Evolutionary conservation across 345 rosid species (phyloP), one percentile per base, ranked within the genome.

Genomic region (Citrus unshiu): DNA sequence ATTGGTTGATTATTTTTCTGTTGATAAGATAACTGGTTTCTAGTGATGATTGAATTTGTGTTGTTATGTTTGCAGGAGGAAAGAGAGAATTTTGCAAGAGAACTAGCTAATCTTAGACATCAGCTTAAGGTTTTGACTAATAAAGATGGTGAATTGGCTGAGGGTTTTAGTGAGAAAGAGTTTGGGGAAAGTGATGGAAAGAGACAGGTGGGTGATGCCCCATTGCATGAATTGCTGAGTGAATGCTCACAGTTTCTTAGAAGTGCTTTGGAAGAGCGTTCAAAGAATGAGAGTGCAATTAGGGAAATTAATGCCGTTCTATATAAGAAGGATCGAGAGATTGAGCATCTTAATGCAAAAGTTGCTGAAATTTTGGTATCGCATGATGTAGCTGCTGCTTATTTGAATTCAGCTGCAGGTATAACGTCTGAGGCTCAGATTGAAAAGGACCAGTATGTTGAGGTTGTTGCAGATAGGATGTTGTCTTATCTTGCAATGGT

Each of bases 401-500:
- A 80, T 35, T 49, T 62, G 79, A 74, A 67, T 56, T 78, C 79
- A 54, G 73, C 16, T 68, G 81, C 72, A 3, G 76, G 56, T 27
- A 39, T 67, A 14, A 69, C 63, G 24, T 72, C 81, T 68, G 88
- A 51, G 32, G 14, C 61, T 75, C 73, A 65, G 80, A 32, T 79
- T 74, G 85, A 79, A 75, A 81, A 68, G 59, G 80, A 75, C 16
- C 89, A 86, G 82, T 74, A 83, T 34, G 65, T 87, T 68, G 94
- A 88, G 81, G 79, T 58, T 79, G 90, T 84, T 76, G 78, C 90
- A 1, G 90, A 90, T 68, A 91, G 94, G 91, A 88, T 92, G 83
- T 21, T 88, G 82, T 81, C 85, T 81, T 84, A 89, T 70, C 91
- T 93, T 78, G 84, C 87, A 46, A 73, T 71, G 12, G 88, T 89